These are phyloP conservation scores for Mycena floridula DNA, from an alignment of 768 basidiomycete genomes.

Conservation along the genomic window DNA sequence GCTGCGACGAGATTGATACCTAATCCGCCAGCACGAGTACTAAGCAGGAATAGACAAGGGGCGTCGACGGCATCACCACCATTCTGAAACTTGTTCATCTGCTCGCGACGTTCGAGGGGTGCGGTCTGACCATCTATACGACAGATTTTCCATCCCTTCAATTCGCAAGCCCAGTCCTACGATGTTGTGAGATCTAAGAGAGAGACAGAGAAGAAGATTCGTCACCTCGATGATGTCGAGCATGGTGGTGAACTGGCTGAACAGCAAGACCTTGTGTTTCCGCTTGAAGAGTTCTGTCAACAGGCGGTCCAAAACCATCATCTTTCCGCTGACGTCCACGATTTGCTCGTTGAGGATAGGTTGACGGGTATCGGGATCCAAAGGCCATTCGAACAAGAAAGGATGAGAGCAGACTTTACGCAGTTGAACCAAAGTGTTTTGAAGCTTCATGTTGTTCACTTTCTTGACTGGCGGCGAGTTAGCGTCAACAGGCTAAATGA, in stretches of 20 bases:
- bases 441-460: constrained; percentile 88
- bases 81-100: constrained; percentile 82
- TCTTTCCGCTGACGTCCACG: constrained; percentile 88
- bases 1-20: constrained; percentile 79
- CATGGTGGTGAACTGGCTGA: constrained; percentile 96
- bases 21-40: constrained; percentile 74
- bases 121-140: constrained; percentile 88
- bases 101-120: constrained; percentile 73
- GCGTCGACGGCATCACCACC: constrained; percentile 56
- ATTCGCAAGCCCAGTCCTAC: constrained; percentile 83
- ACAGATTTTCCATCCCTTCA: constrained; percentile 79
- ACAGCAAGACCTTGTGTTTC: constrained; percentile 80
- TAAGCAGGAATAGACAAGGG: constrained; percentile 72
- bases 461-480: constrained; percentile 57
- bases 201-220: not conserved
- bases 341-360: constrained; percentile 72
- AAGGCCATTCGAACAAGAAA: constrained; percentile 82
- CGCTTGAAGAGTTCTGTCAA: constrained; percentile 75
- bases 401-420: constrained; percentile 96
- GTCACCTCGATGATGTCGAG: constrained; percentile 89
- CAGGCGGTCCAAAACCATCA: constrained; percentile 91
- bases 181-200: too few relatives aligned
- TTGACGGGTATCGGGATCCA: constrained; percentile 53
- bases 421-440: constrained; percentile 95
- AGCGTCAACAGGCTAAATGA: not conserved